Percentiles rank a stretch among this genome's conserved stretches.
These are phyloP conservation scores for Sphaerulina populicola DNA, from an alignment of 2,329 filamentous ascomycete genomes.

Conservation along the genomic window DNA sequence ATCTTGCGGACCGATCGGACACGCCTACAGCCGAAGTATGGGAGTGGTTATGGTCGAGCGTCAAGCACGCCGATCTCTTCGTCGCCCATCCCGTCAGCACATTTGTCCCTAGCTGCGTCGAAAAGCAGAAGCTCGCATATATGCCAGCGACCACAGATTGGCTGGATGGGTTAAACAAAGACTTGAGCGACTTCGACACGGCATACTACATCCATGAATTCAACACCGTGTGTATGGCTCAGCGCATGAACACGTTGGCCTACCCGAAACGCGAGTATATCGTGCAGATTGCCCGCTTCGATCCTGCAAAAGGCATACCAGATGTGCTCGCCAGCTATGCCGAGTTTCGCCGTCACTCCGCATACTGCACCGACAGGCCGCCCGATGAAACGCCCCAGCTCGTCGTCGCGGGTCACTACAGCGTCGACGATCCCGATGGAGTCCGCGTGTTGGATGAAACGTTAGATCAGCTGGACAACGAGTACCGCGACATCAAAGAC, in stretches of 20 bases:
- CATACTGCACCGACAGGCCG: conserved; percentile 46
- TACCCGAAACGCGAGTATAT: conserved; percentile 63
- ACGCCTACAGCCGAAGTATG: conserved; percentile 66
- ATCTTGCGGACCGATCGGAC: conserved; percentile 52
- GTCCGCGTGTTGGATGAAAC: conserved; percentile 63
- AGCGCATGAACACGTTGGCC: conserved; percentile 52
- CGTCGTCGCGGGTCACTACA: conserved; percentile 68
- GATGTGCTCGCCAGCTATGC: conserved; percentile 69
- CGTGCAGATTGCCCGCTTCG: conserved; percentile 71
- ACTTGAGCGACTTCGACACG: conserved; percentile 59
- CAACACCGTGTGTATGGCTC: conserved; percentile 52
- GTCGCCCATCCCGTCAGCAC: conserved; percentile 70
- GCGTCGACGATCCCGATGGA: conserved; percentile 72
- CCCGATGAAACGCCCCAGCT: conserved; percentile 57
- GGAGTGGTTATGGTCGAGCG: conserved; percentile 65
- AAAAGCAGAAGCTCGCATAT: conserved; percentile 59
- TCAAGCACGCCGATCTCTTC: conserved; percentile 65
- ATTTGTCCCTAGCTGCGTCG: conserved; percentile 65
- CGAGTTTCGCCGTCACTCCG: conserved; percentile 52
- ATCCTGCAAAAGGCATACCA: conserved; percentile 73
- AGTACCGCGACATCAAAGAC: conserved; percentile 48
- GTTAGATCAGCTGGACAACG: conserved; percentile 55
- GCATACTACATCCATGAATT: conserved; percentile 70
- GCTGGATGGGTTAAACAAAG: conserved; percentile 75
- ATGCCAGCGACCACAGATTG: conserved; percentile 76